Evolutionary conservation across 1,284 basidiomycete genomes (phyloP).

Genomic region (Volvariella surrecta): DNA sequence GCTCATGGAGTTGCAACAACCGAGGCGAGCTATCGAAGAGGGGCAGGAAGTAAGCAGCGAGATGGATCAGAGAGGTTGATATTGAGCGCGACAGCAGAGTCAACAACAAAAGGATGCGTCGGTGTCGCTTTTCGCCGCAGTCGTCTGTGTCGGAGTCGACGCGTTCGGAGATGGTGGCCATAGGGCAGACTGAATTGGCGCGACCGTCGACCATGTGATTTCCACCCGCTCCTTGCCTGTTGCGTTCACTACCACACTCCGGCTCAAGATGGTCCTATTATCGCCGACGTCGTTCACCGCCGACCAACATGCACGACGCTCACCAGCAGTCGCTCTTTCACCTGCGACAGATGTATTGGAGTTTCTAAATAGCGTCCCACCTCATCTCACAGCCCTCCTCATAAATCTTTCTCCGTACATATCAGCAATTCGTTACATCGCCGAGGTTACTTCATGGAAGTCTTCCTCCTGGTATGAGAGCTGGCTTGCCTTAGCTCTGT

Average conservation of each 20-base stretch:
- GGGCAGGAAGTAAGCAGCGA: conserved; percentile 9
- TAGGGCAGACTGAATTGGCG: neutral
- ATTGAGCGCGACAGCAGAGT: too few relatives aligned
- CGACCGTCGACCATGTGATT: conserved; percentile 4
- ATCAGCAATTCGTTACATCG: conserved; percentile 30
- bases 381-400: conserved; percentile 48
- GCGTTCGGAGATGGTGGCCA: too few relatives aligned
- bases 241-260: neutral
- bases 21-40: conserved; percentile 31
- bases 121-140: too few relatives aligned
- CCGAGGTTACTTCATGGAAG: conserved; percentile 60
- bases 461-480: conserved; percentile 49
- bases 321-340: conserved; percentile 5
- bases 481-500: conserved; percentile 56
- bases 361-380: conserved; percentile 52
- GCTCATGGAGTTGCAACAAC: conserved; percentile 6
- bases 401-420: conserved; percentile 52
- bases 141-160: too few relatives aligned
- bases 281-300: neutral
- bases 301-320: neutral
- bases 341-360: conserved; percentile 24
- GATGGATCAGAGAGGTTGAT: too few relatives aligned
- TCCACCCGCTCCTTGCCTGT: neutral
- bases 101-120: too few relatives aligned
- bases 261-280: conserved; percentile 1